Evolutionary conservation across 1,139 yeast genomes (phyloP), one percentile per base, ranked within the genome.

Genomic region (Ogataea hybrid): DNA sequence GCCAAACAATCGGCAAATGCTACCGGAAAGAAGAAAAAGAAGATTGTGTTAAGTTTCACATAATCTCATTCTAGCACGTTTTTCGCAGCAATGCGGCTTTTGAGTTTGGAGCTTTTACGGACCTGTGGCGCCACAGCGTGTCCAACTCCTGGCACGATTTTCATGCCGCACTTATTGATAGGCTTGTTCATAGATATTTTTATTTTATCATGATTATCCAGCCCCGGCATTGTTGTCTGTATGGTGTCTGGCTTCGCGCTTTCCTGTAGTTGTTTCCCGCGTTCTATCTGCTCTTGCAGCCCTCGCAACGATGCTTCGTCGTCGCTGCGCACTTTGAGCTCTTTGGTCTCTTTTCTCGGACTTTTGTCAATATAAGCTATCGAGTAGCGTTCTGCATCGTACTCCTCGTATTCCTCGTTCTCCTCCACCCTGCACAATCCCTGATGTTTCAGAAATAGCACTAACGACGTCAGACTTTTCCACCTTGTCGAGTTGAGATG

Each of bases 401-500:
- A 34, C 21, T 48, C 54, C n/a, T 48, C 52, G 25, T 41, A 46
- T 2, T 69, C 77, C 17, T 65, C 67, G 14, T 43, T 46, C 7
- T 12, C 64, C 69, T 40, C 50, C 6, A 59, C 58, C 3, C 27
- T 35, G 38, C 61, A 53, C 3, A 43, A 31, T 4, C 89, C 87
- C 22, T 69, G 65, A 17, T 71, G 68, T 1, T 81, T 84, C 50
- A 92, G 63, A 52, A 77, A 67, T 48, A 77, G 74, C n/a, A 88
- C 73, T 59, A 90, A 86, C 40, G 77, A 75, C 0, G 92, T 75
- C 31, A 94, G 64, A 5, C 84, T 76, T 3, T 73, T 62, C 90
- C 95, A 92, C 48, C 71, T 70, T 1, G 98, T 92, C 3, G 97
- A 81, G 58, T 88, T 89, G 84, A 92, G 79, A 61, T 90, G 98